Evolutionary conservation across 139 green algal genomes (phyloP).

Genomic region (Gonium pectorale): DNA sequence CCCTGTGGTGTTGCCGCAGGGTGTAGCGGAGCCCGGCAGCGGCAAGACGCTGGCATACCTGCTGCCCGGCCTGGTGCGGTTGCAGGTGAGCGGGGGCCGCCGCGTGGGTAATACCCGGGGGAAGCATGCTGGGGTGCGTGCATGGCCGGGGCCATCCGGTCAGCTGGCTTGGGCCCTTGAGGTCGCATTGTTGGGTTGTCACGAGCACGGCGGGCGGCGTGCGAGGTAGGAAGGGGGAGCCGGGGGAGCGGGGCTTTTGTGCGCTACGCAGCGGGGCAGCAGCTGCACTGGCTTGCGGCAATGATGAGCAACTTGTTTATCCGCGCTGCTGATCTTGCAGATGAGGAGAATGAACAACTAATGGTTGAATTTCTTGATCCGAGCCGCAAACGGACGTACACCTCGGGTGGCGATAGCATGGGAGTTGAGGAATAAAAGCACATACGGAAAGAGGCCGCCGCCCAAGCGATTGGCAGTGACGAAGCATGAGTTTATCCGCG

Average conservation of each 20-base stretch:
- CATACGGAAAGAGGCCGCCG: too few relatives aligned
- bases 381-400: too few relatives aligned
- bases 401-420: too few relatives aligned
- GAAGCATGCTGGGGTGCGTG: too few relatives aligned
- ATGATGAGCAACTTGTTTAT: conserved; percentile 41
- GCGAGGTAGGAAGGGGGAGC: too few relatives aligned
- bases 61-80: conserved; percentile 49
- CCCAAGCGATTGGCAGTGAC: background rate
- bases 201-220: too few relatives aligned
- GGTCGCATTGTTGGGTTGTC: too few relatives aligned
- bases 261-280: background rate
- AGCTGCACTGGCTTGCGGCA: conserved; percentile 39
- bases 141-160: too few relatives aligned
- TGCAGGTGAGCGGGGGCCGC: conserved; percentile 20
- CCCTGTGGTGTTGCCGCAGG: too few relatives aligned
- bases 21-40: conserved; percentile 46
- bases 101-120: too few relatives aligned
- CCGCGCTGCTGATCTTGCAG: conserved; percentile 37
- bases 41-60: conserved; percentile 69
- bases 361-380: conserved; percentile 49
- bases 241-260: conserved; percentile 20
- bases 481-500: conserved; percentile 54
- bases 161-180: too few relatives aligned
- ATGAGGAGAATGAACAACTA: conserved; percentile 24
- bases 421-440: too few relatives aligned